A percentile compares a stretch with the other conserved stretches of the same genome.
These are phyloP conservation scores for Anthoceros angustus DNA, from an alignment of 225 moss, liverwort and hornwort genomes.

Conservation along the genomic window DNA sequence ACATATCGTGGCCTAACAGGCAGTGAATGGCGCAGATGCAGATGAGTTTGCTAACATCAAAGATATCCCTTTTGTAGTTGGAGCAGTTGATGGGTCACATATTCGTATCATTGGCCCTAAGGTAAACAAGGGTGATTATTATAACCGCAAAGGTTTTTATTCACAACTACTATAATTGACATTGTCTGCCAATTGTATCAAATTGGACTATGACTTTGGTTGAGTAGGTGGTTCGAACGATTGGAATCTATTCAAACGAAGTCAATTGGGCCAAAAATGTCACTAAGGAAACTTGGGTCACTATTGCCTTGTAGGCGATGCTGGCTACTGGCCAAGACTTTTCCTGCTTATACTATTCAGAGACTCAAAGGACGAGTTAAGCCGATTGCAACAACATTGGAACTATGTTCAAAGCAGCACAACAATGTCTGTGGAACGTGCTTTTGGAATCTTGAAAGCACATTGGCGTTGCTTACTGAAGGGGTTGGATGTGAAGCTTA, in stretches of 20 bases:
- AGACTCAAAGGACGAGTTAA: no score
- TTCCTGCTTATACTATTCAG: no score
- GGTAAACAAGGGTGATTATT: neutral
- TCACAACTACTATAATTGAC: neutral
- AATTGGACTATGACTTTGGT: neutral
- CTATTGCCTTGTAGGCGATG: no score
- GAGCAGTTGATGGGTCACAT: slow-evolving; percentile 5
- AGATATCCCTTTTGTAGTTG: slow-evolving; percentile 2
- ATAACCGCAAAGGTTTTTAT: slow-evolving; percentile 3
- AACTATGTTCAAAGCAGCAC: no score
- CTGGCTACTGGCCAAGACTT: no score
- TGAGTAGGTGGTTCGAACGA: neutral
- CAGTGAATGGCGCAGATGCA: neutral
- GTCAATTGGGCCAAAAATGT: no score
- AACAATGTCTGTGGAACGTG: no score
- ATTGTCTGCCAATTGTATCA: neutral
- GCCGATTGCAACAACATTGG: no score
- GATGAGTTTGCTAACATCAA: neutral
- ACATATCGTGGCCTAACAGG: neutral
- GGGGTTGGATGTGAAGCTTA: no score
- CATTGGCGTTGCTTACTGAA: no score
- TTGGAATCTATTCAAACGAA: neutral
- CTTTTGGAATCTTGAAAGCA: no score
- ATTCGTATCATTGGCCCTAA: neutral
- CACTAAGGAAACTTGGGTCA: no score